These are phyloP conservation scores for sorghum (Sorghum bicolor) DNA, from an alignment of 176 grass and related monocot genomes.

Conservation along the genomic window DNA sequence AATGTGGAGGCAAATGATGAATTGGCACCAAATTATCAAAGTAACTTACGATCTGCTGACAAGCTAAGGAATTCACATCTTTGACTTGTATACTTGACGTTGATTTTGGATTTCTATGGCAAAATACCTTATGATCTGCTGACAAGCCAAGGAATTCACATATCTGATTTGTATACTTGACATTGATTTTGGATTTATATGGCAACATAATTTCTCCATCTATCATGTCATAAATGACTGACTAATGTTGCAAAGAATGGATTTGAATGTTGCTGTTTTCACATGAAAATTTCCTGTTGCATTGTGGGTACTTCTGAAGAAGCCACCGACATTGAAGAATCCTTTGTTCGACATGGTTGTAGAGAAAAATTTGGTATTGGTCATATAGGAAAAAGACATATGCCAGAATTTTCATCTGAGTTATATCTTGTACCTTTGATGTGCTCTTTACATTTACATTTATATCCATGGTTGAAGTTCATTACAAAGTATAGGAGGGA, in stretches of 20 bases:
- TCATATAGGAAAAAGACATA: constrained; percentile 2
- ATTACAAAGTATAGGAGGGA: not conserved
- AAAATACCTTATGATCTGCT: constrained; percentile 7
- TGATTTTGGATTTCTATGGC: constrained; percentile 10
- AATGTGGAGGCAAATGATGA: constrained; percentile 9
- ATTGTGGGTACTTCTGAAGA: constrained; percentile 23
- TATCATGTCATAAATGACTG: constrained; percentile 4
- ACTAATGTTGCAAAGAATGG: not conserved
- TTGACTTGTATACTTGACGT: not conserved
- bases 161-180: not conserved
- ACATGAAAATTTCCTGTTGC: constrained; percentile 8
- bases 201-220: not conserved
- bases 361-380: constrained; percentile 7
- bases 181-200: constrained; percentile 20
- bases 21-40: not conserved
- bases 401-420: constrained; percentile 18
- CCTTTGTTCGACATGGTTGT: not conserved
- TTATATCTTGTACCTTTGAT: constrained; percentile 15
- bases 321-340: constrained; percentile 11
- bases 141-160: not conserved
- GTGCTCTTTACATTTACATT: constrained; percentile 13
- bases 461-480: not conserved
- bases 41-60: constrained; percentile 20
- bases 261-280: constrained; percentile 7
- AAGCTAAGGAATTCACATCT: constrained; percentile 1